Evolutionary conservation across 768 basidiomycete genomes (phyloP).

Genomic region (Omphalotus guepiniiformis): DNA sequence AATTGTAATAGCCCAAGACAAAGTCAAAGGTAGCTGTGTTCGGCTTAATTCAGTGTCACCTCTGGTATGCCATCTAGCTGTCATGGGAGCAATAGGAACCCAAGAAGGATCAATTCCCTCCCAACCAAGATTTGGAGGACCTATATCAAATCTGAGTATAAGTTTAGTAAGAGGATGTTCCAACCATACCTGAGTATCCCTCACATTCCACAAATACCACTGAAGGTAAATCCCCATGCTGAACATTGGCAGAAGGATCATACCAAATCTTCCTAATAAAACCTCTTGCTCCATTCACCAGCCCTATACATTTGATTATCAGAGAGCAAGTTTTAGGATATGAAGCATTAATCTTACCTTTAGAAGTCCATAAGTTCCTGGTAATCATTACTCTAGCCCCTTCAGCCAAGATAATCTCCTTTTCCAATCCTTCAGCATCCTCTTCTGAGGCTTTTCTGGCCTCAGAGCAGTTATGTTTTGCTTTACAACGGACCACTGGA

Average conservation of each 20-base stretch:
- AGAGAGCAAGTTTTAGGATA: conserved; percentile 5
- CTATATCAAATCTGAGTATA: no score
- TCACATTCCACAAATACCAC: no score
- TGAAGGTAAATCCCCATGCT: conserved; percentile 10
- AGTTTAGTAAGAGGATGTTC: no score
- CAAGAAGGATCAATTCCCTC: not conserved
- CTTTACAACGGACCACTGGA: not conserved
- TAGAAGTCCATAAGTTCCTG: conserved; percentile 18
- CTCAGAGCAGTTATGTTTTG: conserved; percentile 13
- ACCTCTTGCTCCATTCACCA: no score
- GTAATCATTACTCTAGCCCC: conserved; percentile 21
- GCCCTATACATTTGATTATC: not conserved
- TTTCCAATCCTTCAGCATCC: conserved; percentile 21
- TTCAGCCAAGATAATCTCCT: no score
- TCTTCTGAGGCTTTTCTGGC: conserved; percentile 17
- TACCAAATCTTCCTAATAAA: no score
- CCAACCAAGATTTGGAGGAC: no score
- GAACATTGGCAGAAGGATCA: conserved; percentile 6
- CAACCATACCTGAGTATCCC: no score
- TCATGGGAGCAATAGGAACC: not conserved
- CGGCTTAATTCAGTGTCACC: no score
- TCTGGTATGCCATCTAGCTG: no score
- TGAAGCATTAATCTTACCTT: conserved; percentile 14
- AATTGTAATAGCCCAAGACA: no score
- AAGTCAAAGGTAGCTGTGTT: no score